phyloP scores from a whole-genome alignment of 2,329 filamentous ascomycete species.

The Cercospora canescens region DNA sequence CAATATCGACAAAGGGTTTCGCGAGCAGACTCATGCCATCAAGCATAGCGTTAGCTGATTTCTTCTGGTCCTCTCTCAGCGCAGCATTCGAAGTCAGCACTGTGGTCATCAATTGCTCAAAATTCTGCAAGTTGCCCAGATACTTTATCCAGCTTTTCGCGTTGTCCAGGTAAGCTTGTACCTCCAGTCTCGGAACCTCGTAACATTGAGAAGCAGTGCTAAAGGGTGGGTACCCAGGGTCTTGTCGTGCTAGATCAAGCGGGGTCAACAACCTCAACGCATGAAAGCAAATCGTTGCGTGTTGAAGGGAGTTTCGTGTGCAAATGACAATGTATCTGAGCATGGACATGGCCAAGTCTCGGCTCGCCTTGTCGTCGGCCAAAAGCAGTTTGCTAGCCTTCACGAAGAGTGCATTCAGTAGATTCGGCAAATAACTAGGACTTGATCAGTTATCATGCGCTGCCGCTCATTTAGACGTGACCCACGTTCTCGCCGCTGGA shows the following conservation, averaged over 20 bases:
- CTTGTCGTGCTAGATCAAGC: neutral
- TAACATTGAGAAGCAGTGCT: neutral
- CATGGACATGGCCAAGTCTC: neutral
- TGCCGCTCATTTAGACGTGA: no score
- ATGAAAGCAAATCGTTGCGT: neutral
- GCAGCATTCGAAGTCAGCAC: neutral
- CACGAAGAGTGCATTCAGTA: neutral
- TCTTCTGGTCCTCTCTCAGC: neutral
- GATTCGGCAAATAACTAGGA: neutral
- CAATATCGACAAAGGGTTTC: neutral
- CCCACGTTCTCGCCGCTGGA: neutral
- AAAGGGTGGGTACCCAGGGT: neutral
- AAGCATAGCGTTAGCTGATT: neutral
- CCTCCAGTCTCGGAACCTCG: neutral
- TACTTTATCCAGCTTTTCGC: neutral
- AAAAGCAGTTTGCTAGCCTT: neutral
- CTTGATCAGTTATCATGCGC: no score
- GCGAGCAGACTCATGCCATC: neutral
- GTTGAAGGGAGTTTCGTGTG: neutral
- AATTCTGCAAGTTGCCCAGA: neutral
- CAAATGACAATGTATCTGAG: neutral
- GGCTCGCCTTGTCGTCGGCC: neutral
- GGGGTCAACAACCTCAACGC: neutral
- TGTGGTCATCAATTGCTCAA: neutral
- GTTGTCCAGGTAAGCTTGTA: neutral